Conservation (phyloP, 2,329 filamentous ascomycete genomes). For the Diplodia intermedia region DNA sequence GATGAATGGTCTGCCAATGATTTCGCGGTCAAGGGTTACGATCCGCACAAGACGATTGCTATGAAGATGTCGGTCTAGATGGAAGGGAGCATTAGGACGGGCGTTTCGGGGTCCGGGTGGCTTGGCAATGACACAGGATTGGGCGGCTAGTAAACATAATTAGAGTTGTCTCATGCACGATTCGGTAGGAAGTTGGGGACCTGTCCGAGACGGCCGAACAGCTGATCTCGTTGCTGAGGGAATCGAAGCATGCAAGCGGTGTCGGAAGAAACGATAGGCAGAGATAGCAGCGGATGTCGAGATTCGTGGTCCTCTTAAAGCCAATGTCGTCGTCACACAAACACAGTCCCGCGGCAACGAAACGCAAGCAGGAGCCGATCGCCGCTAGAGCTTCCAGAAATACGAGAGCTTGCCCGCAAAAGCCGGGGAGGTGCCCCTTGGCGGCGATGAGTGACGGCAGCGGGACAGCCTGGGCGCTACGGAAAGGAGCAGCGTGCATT, state of each 20-base stretch:
- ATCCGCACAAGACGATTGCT: conserved; percentile 87
- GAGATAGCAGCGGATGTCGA: conserved; percentile 2
- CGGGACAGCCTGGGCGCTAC: background rate
- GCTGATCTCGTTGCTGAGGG: background rate
- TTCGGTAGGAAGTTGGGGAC: background rate
- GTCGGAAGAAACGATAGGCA: background rate
- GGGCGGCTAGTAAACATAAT: conserved; percentile 2
- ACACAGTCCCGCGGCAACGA: conserved; percentile 7
- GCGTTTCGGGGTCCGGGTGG: conserved; percentile 4
- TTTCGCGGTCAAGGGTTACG: conserved; percentile 85
- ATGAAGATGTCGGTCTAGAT: conserved; percentile 98
- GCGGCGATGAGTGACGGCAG: conserved; percentile 6
- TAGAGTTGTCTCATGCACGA: conserved; percentile 18
- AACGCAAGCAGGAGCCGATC: conserved; percentile 13
- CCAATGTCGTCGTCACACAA: background rate
- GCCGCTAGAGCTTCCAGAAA: background rate
- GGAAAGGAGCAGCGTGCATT: conserved; percentile 19
- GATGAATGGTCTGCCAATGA: conserved; percentile 92
- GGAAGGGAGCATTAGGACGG: background rate
- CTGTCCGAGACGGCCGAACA: background rate
- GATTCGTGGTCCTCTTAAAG: conserved; percentile 22
- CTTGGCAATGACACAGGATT: background rate
- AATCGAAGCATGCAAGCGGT: background rate
- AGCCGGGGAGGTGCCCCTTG: background rate
- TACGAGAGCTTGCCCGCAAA: background rate